A percentile compares a stretch with the other conserved stretches of the same genome.
phyloP scores from a whole-genome alignment of 2,329 filamentous ascomycete genomes.

The Aspergillus bombycis region DNA sequence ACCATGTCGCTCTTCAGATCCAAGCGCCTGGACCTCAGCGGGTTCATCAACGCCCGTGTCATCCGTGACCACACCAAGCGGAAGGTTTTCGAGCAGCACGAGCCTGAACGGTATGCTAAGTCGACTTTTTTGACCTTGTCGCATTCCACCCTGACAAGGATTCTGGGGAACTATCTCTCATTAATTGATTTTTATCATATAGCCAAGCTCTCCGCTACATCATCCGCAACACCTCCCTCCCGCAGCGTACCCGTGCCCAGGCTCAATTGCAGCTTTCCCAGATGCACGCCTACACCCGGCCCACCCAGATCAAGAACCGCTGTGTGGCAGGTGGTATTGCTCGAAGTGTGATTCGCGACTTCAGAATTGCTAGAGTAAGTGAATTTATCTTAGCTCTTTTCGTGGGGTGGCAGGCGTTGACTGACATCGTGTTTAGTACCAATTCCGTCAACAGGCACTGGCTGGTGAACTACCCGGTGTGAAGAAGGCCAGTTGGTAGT shows the following conservation, averaged over 20 bases:
- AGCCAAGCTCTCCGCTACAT: constrained; percentile 94
- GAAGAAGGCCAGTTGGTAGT: constrained; percentile 93
- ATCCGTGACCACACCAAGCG: constrained; percentile 97
- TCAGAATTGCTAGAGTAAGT: constrained; percentile 86
- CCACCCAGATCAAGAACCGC: constrained; percentile 91
- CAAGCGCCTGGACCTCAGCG: constrained; percentile 86
- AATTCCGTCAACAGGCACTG: constrained; percentile 88
- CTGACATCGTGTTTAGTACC: constrained; percentile 64
- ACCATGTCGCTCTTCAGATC: constrained; percentile 83
- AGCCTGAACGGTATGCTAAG: constrained; percentile 75
- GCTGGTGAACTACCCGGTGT: constrained; percentile 87
- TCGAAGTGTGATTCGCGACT: constrained; percentile 87
- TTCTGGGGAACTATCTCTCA: background rate
- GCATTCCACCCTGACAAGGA: background rate
- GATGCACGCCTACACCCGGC: constrained; percentile 94
- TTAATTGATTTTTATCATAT: constrained; percentile 8
- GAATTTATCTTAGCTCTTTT: background rate
- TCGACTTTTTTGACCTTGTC: constrained; percentile 4
- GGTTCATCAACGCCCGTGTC: constrained; percentile 81
- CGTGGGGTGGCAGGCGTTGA: background rate
- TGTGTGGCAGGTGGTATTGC: constrained; percentile 91
- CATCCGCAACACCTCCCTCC: constrained; percentile 87
- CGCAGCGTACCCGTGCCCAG: constrained; percentile 79
- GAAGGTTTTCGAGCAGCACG: constrained; percentile 83
- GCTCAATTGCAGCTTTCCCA: constrained; percentile 90